phyloP scores from a whole-genome alignment of 768 basidiomycete genomes.

The Boletus rubescentipes region DNA sequence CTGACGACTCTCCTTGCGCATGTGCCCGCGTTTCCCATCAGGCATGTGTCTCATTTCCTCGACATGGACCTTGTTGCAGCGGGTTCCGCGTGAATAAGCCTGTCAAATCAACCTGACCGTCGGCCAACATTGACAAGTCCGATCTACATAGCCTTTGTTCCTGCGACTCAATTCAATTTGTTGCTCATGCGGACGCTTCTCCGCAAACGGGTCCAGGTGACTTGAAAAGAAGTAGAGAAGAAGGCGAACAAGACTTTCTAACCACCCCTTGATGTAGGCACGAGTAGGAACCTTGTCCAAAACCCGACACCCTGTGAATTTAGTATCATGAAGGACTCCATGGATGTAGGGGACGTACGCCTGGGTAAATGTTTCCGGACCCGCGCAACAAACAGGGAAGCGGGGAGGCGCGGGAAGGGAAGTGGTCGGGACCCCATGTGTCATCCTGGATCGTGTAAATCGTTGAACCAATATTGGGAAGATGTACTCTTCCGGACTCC shows the following conservation, averaged over 20 bases:
- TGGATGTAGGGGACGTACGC: slow-evolving; percentile 1
- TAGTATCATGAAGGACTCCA: slow-evolving; percentile 5
- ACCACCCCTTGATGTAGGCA: too few species aligned
- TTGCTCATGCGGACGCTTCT: slow-evolving; percentile 5
- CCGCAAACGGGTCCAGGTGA: slow-evolving; percentile 6
- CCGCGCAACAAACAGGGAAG: slow-evolving; percentile 3
- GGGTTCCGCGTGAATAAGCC: slow-evolving; percentile 4
- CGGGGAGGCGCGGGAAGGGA: slow-evolving; percentile 1
- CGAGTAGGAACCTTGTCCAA: too few species aligned
- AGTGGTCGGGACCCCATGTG: too few species aligned
- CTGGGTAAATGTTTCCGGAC: slow-evolving; percentile 2
- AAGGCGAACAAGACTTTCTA: not conserved
- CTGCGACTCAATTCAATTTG: slow-evolving; percentile 1
- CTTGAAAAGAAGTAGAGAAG: not conserved
- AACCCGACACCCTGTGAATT: too few species aligned
- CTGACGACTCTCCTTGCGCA: slow-evolving; percentile 5
- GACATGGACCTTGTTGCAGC: slow-evolving; percentile 22
- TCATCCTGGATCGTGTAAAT: not conserved
- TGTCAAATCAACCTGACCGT: slow-evolving; percentile 6
- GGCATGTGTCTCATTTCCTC: slow-evolving; percentile 22
- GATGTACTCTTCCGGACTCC: not conserved
- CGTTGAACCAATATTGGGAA: not conserved
- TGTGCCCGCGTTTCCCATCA: slow-evolving; percentile 12
- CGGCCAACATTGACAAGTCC: slow-evolving; percentile 1
- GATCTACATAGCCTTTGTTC: slow-evolving; percentile 1